These are phyloP conservation scores for Ceratocystis ficicola DNA, from an alignment of 2,329 filamentous ascomycete species.

Conservation along the genomic window DNA sequence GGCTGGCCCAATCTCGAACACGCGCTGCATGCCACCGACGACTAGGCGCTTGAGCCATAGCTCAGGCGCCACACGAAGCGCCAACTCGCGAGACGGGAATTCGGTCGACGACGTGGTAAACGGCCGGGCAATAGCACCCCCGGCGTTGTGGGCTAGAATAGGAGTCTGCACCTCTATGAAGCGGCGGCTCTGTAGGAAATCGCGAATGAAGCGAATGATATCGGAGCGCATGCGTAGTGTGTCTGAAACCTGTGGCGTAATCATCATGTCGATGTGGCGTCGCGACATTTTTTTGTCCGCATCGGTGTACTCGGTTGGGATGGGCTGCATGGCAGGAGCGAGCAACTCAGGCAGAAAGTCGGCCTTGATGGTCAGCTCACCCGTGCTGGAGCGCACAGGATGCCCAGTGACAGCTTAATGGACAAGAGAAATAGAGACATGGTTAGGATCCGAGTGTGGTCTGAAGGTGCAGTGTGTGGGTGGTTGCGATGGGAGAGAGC, in stretches of 20 bases:
- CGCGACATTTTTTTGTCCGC: slow-evolving; percentile 60
- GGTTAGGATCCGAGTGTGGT: background rate
- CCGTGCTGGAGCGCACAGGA: slow-evolving; percentile 56
- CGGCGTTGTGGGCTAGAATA: slow-evolving; percentile 66
- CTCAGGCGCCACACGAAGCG: slow-evolving; percentile 83
- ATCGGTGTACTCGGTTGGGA: slow-evolving; percentile 59
- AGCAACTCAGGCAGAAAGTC: slow-evolving; percentile 57
- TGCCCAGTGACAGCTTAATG: slow-evolving; percentile 53
- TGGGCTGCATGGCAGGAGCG: slow-evolving; percentile 64
- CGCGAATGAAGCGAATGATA: slow-evolving; percentile 61
- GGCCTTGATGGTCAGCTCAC: slow-evolving; percentile 63
- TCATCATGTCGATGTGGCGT: slow-evolving; percentile 76
- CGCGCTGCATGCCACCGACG: slow-evolving; percentile 71
- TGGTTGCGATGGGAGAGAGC: background rate
- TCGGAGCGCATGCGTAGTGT: slow-evolving; percentile 61
- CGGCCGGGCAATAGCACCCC: slow-evolving; percentile 77
- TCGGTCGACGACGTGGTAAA: slow-evolving; percentile 73
- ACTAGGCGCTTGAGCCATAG: slow-evolving; percentile 89
- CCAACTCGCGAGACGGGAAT: slow-evolving; percentile 57
- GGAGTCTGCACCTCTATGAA: slow-evolving; percentile 89
- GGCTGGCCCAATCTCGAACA: slow-evolving; percentile 85
- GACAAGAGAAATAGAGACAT: slow-evolving; percentile 23
- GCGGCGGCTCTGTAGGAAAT: slow-evolving; percentile 55
- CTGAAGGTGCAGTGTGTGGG: background rate
- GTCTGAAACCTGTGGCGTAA: slow-evolving; percentile 56